Base-by-base conservation (phyloP, 352 stramenopile genomes). In the Globisporangium orthogonon region DNA sequence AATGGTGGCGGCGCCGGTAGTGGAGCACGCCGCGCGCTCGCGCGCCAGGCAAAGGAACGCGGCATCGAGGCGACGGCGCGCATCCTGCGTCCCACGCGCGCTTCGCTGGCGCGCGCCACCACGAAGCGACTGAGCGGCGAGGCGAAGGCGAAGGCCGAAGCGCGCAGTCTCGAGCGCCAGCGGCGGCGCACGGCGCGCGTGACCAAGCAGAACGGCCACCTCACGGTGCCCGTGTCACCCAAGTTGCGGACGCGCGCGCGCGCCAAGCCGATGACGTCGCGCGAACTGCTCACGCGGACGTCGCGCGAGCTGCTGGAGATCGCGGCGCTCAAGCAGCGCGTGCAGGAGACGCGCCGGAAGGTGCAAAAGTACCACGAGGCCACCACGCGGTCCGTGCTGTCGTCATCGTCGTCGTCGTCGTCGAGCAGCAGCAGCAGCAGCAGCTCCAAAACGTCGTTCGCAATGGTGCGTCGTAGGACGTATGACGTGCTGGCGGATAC, bases 221-320 rank as follows among this genome's bases (percentile, higher is more conserved):
- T 91, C 29, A 91, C 81, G 46, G 78, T 91, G 47, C 81, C 81
- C 7, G 64, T 78, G 61, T 87, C 76, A 46, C 81, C 81, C 31
- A 87, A 91, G 58, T 81, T 91, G 49, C 69, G 73, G 31, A 50
- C 55, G n/a, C 47, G 64, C 17, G 41, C 67, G 3, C 76, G 70
- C 49, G 80, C 71, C 55, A 50, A 50, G 3, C 51, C 75, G 15
- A 60, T 23, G 23, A 63, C 43, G 73, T 23, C 71, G 11, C 37
- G 37, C 5, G 66, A 67, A 18, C 70, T 74, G 66, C 64, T 91
- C 31, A 91, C 78, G 28, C 68, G 67, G 53, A 91, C 81, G 52
- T 89, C 81, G n/a, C 74, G 78, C 48, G 81, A 91, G 57, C 45
- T 91, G 46, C 65, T 78, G 55, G 81, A 91, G 66, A 91, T 91